These are phyloP conservation scores for Pinus taeda DNA, from an alignment of 75 land plant genomes.

Conservation along the genomic window DNA sequence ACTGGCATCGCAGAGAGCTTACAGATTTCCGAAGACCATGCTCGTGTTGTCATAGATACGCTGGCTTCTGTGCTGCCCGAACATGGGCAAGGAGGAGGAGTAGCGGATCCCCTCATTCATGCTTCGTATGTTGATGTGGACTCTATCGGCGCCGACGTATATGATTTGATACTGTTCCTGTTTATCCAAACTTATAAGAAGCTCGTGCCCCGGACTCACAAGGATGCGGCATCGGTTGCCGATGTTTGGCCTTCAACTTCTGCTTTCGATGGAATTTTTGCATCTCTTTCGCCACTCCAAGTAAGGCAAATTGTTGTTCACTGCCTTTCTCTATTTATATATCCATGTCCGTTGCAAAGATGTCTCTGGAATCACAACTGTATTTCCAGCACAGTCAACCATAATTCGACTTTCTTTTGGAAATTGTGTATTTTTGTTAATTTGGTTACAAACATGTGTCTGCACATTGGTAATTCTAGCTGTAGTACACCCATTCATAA, in stretches of 20 bases:
- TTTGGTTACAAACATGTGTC: too few relatives aligned
- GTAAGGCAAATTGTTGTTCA: conserved; percentile 19
- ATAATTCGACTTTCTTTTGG: too few relatives aligned
- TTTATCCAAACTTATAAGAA: conserved; percentile 86
- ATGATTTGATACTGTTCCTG: conserved; percentile 77
- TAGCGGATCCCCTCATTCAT: conserved; percentile 39
- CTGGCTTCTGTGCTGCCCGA: conserved; percentile 68
- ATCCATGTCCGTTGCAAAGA: too few relatives aligned
- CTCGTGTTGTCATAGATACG: conserved; percentile 76
- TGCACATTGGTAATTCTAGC: too few relatives aligned
- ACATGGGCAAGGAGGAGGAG: conserved; percentile 5
- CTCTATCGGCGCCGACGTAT: conserved; percentile 56
- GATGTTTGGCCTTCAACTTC: conserved; percentile 98
- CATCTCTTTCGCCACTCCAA: conserved; percentile 86
- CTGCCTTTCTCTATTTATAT: background rate
- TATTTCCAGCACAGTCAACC: too few relatives aligned
- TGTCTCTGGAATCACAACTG: too few relatives aligned
- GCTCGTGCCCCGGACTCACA: conserved; percentile 76
- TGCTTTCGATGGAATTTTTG: conserved; percentile 86
- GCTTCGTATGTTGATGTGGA: conserved; percentile 39
- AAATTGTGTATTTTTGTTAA: too few relatives aligned
- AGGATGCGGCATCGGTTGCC: conserved; percentile 88
- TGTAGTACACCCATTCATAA: too few relatives aligned
- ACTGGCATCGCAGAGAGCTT: conserved; percentile 56
- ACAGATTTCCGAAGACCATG: conserved; percentile 60